Conservation (phyloP, 106 monocot genomes). For the Phalaenopsis aphrodite region DNA sequence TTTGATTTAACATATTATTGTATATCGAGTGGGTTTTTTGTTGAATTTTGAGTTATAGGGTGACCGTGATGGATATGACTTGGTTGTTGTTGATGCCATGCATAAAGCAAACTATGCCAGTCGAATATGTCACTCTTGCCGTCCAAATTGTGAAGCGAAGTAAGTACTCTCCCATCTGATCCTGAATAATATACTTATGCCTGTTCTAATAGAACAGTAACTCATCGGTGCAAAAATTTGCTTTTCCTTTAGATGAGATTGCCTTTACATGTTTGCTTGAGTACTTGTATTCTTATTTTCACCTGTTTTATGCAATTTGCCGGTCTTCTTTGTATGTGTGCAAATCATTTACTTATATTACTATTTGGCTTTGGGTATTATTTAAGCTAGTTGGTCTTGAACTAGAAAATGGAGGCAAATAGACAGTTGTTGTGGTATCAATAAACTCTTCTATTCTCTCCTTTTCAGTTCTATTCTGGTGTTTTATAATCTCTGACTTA, state of each 20-base stretch:
- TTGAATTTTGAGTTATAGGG: constrained; percentile 45
- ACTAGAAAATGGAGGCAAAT: too few species aligned
- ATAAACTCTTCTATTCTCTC: too few species aligned
- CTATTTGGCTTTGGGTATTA: neutral
- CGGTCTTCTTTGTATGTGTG: neutral
- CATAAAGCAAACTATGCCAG: constrained; percentile 99
- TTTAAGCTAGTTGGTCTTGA: neutral
- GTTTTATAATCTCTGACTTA: too few species aligned
- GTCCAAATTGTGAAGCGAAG: constrained; percentile 99
- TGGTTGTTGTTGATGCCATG: constrained; percentile 99
- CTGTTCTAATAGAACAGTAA: neutral
- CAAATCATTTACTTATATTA: neutral
- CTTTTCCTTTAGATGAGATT: neutral
- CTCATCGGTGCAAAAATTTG: neutral
- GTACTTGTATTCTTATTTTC: neutral
- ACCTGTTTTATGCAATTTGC: too few species aligned
- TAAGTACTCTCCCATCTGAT: constrained; percentile 24
- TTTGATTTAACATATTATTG: neutral
- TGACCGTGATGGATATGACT: constrained; percentile 96
- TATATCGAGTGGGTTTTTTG: neutral
- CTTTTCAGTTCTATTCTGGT: too few species aligned
- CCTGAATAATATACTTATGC: neutral
- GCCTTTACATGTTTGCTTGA: neutral
- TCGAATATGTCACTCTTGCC: constrained; percentile 96
- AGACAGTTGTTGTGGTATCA: too few species aligned